A percentile compares a stretch with the other conserved stretches of the same genome.
Evolutionary conservation across 805 yeast species (phyloP).

Genomic region (Lipomyces mesembrius): DNA sequence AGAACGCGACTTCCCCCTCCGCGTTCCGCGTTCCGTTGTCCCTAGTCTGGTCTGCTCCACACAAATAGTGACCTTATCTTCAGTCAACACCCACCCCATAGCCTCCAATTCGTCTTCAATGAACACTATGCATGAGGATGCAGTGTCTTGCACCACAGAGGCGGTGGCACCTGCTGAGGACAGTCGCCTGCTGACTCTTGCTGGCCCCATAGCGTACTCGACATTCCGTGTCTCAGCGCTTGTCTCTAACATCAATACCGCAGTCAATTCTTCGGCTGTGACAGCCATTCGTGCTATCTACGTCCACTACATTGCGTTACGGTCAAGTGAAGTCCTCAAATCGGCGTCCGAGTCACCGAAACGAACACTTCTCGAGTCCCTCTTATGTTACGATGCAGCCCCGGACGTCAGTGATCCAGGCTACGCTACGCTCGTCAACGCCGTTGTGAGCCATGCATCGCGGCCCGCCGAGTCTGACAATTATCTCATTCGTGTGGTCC

Average conservation of each 20-base stretch:
- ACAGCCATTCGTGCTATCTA: constrained; percentile 72
- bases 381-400: constrained; percentile 76
- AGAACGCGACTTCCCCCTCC: not conserved
- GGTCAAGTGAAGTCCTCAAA: constrained; percentile 32
- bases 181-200: constrained; percentile 52
- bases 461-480: constrained; percentile 47
- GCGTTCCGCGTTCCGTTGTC: not conserved
- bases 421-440: constrained; percentile 50
- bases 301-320: constrained; percentile 78
- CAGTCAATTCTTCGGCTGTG: constrained; percentile 69
- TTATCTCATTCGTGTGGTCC: constrained; percentile 74
- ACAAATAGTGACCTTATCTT: not conserved
- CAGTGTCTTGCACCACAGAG: constrained; percentile 1
- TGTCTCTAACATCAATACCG: constrained; percentile 70
- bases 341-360: constrained; percentile 36
- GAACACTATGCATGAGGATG: constrained; percentile 6
- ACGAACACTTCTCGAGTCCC: constrained; percentile 54
- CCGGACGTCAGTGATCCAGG: constrained; percentile 59
- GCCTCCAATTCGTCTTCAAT: not conserved
- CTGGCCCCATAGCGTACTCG: constrained; percentile 92
- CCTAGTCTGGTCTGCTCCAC: not conserved
- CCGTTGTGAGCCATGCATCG: constrained; percentile 43
- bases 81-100: not conserved
- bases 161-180: constrained; percentile 12
- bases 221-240: constrained; percentile 79